Conservation (phyloP, 805 yeast genomes). For the Nakazawaea holstii region DNA sequence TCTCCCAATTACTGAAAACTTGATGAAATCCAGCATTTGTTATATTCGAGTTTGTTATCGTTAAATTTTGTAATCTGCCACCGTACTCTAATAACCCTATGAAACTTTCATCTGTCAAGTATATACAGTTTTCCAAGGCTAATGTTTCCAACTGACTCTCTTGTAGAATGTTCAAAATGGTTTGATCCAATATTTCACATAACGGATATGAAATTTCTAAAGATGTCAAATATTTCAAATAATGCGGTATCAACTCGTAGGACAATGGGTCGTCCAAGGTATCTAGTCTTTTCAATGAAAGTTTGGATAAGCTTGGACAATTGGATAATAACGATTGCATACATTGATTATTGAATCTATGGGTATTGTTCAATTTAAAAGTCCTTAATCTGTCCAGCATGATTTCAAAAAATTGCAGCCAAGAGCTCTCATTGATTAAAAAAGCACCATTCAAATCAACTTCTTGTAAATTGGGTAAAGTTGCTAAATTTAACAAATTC, state of each 20-base stretch:
- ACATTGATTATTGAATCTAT: conserved; percentile 68
- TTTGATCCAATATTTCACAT: conserved; percentile 65
- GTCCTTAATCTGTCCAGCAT: conserved; percentile 48
- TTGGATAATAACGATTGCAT: conserved; percentile 55
- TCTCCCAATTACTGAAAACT: conserved; percentile 52
- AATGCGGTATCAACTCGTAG: conserved; percentile 62
- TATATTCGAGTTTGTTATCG: not conserved
- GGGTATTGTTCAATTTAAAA: conserved; percentile 75
- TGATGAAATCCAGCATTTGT: conserved; percentile 50
- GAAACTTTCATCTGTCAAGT: conserved; percentile 59
- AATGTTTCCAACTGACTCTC: conserved; percentile 54
- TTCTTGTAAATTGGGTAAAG: conserved; percentile 48
- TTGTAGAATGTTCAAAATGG: conserved; percentile 54
- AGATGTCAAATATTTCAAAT: conserved; percentile 45
- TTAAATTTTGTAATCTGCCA: conserved; percentile 1
- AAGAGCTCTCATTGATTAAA: conserved; percentile 64
- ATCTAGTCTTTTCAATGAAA: conserved; percentile 67
- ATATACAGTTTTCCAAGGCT: conserved; percentile 67
- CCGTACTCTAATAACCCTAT: conserved; percentile 15
- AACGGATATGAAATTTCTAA: conserved; percentile 68
- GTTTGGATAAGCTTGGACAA: conserved; percentile 44
- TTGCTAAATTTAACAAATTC: conserved; percentile 58
- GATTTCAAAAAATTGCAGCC: conserved; percentile 70
- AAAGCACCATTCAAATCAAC: conserved; percentile 87
- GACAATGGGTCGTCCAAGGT: conserved; percentile 55